Percentiles rank a stretch among this genome's conserved stretches.
Conservation (phyloP, 768 basidiomycete species). For the Gymnopilus junonius region DNA sequence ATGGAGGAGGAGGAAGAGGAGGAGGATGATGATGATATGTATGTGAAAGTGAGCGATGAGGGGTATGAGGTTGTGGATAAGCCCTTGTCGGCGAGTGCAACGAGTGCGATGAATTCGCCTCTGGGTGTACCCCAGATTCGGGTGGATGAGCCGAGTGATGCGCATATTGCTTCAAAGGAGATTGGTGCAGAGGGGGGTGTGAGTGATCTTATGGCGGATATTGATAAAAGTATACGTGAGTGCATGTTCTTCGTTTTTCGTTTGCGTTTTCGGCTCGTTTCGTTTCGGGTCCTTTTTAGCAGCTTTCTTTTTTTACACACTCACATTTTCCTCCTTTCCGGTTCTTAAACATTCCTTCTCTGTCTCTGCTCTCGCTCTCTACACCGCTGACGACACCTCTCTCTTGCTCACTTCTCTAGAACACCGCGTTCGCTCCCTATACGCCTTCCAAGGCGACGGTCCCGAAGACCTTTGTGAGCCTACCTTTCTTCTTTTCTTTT, state of each 20-base stretch:
- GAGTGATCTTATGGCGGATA: constrained; percentile 67
- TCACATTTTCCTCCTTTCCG: background rate
- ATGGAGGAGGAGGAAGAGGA: constrained; percentile 36
- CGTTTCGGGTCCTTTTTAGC: no score
- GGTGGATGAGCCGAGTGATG: constrained; percentile 44
- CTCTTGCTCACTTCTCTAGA: constrained; percentile 43
- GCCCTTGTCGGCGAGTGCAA: background rate
- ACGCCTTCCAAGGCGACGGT: constrained; percentile 84
- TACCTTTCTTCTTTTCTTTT: constrained; percentile 15
- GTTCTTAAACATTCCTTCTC: background rate
- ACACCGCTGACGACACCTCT: background rate
- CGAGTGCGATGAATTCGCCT: constrained; percentile 6
- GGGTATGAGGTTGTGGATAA: background rate
- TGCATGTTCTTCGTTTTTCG: constrained; percentile 3
- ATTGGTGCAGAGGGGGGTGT: constrained; percentile 35
- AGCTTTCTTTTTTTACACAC: no score
- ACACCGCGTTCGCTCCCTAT: constrained; percentile 78
- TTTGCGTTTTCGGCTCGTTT: background rate
- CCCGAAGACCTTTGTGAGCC: constrained; percentile 83
- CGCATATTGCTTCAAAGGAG: background rate
- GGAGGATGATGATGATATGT: constrained; percentile 49
- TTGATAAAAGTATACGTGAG: constrained; percentile 68
- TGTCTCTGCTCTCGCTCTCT: background rate
- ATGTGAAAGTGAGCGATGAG: constrained; percentile 8
- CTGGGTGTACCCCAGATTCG: constrained; percentile 58